Percentiles rank a stretch among this genome's conserved stretches.
Conservation (phyloP, 129 eudicot genomes). For the Pulicaria dysenterica region DNA sequence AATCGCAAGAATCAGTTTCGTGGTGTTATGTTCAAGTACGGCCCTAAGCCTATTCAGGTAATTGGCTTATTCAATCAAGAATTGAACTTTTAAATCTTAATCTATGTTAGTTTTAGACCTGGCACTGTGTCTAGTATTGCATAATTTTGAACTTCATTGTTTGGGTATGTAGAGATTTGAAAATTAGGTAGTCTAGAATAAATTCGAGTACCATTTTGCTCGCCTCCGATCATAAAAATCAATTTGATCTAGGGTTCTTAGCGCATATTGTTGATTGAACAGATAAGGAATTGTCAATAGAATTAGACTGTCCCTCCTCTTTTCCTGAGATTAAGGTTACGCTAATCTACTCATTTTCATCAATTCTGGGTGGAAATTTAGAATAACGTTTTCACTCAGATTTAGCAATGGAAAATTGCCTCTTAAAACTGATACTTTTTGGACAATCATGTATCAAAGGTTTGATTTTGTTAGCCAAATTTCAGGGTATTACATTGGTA, state of each 20-base stretch:
- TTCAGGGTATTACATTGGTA: background rate
- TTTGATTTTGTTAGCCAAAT: background rate
- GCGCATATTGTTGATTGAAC: slow-evolving; percentile 1
- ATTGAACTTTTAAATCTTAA: background rate
- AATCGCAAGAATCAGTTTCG: slow-evolving; percentile 74
- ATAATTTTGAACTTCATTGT: background rate
- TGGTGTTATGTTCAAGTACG: slow-evolving; percentile 94
- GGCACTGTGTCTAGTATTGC: background rate
- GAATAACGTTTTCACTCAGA: too few species aligned
- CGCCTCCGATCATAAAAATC: background rate
- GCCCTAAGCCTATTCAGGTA: slow-evolving; percentile 81
- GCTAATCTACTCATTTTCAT: background rate
- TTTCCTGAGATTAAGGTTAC: background rate
- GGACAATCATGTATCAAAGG: background rate
- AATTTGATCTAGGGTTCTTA: slow-evolving; percentile 1
- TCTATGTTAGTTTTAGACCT: background rate
- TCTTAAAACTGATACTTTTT: background rate
- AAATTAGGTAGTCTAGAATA: background rate
- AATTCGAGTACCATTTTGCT: background rate
- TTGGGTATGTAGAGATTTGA: background rate
- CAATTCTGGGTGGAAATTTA: too few species aligned
- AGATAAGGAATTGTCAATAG: background rate
- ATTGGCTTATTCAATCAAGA: background rate
- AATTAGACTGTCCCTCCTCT: background rate
- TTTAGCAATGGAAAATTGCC: too few species aligned